phyloP scores from a whole-genome alignment of 768 basidiomycete species.

The Trametes sanguinea region DNA sequence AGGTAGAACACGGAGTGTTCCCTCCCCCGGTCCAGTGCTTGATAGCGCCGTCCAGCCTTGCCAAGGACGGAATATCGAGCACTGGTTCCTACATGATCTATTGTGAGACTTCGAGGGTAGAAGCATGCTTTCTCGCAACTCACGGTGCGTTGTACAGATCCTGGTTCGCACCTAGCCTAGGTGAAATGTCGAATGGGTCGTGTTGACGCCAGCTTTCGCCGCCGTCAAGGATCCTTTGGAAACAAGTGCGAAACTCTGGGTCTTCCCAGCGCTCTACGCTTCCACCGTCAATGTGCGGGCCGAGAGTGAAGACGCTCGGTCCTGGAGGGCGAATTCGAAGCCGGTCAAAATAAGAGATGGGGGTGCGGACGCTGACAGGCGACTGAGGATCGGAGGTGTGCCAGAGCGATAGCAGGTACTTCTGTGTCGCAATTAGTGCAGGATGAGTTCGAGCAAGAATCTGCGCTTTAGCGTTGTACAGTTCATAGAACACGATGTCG shows the following conservation, averaged over 20 bases:
- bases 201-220: slow-evolving; percentile 53
- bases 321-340: slow-evolving; percentile 74
- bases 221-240: slow-evolving; percentile 53
- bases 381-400: slow-evolving; percentile 47
- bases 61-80: slow-evolving; percentile 47
- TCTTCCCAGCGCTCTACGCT: slow-evolving; percentile 81
- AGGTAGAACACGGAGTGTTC: slow-evolving; percentile 69
- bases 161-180: slow-evolving; percentile 57
- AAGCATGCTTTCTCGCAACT: background rate
- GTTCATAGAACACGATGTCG: slow-evolving; percentile 71
- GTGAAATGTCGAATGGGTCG: slow-evolving; percentile 63
- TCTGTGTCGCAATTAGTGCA: slow-evolving; percentile 56
- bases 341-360: slow-evolving; percentile 78
- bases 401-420: slow-evolving; percentile 60
- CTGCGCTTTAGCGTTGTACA: slow-evolving; percentile 70
- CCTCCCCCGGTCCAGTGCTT: slow-evolving; percentile 61
- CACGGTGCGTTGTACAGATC: slow-evolving; percentile 65
- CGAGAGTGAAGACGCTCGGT: slow-evolving; percentile 65
- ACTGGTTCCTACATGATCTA: slow-evolving; percentile 24
- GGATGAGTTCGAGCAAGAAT: slow-evolving; percentile 70
- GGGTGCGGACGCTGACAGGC: slow-evolving; percentile 51
- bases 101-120: background rate
- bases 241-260: slow-evolving; percentile 53
- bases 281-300: slow-evolving; percentile 66
- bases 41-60: slow-evolving; percentile 60